Evolutionary conservation across 257 asterid genomes (phyloP).

Genomic region (Nicotiana obtusifolia): DNA sequence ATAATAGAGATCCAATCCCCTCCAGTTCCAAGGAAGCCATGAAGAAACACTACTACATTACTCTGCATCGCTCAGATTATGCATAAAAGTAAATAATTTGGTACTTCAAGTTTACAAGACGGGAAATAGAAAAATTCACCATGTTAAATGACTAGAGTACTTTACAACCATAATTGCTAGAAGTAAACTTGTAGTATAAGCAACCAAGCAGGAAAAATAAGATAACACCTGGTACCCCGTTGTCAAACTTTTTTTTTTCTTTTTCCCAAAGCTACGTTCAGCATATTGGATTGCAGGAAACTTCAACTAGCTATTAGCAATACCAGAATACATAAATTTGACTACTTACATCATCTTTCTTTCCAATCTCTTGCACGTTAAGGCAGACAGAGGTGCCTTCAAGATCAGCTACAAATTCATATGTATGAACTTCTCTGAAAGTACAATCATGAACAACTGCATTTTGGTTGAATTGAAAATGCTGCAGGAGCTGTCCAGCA

Average conservation of each 20-base stretch:
- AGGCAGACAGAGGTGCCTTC: slow-evolving; percentile 42
- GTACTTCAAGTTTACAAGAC: background rate
- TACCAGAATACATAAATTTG: background rate
- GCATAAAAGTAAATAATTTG: background rate
- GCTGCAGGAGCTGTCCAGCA: slow-evolving; percentile 60
- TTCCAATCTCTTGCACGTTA: slow-evolving; percentile 63
- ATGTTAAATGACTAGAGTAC: background rate
- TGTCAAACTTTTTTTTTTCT: background rate
- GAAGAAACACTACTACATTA: slow-evolving; percentile 62
- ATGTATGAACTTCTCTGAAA: slow-evolving; percentile 37
- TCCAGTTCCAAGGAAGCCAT: slow-evolving; percentile 84
- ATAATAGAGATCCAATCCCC: slow-evolving; percentile 79
- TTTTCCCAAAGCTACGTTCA: background rate
- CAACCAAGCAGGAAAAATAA: background rate
- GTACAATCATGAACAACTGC: slow-evolving; percentile 41
- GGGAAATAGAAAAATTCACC: background rate
- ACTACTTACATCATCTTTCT: slow-evolving; percentile 51
- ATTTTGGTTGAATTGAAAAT: slow-evolving; percentile 44
- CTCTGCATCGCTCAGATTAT: slow-evolving; percentile 38
- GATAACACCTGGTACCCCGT: background rate
- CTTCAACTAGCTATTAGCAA: background rate
- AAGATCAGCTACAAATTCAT: slow-evolving; percentile 42
- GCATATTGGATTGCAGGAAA: background rate
- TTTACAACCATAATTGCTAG: background rate
- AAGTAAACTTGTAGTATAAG: background rate